phyloP scores from a whole-genome alignment of 441 rosid genomes.

The Manihot esculenta region DNA sequence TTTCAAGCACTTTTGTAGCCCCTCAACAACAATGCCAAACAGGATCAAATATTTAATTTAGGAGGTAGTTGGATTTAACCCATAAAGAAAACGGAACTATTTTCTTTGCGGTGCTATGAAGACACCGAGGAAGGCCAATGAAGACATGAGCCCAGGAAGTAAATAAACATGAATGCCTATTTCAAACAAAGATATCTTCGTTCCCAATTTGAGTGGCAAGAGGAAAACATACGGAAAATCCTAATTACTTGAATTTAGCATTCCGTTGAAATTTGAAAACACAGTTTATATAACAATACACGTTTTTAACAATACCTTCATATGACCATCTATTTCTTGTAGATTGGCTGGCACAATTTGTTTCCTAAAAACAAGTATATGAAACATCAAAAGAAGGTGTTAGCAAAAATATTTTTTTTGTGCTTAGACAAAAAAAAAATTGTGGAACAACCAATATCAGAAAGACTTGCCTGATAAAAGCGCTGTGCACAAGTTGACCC shows the following conservation, averaged over 20 bases:
- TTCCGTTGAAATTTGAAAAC: background rate
- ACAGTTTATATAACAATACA: background rate
- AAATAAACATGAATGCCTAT: background rate
- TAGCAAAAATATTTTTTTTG: background rate
- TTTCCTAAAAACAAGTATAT: conserved; percentile 26
- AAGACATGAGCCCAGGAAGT: background rate
- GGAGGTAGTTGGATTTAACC: background rate
- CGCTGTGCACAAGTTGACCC: background rate
- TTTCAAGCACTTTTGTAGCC: too few species aligned
- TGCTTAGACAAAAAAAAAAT: background rate
- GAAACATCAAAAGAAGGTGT: conserved; percentile 5
- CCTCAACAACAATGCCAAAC: too few species aligned
- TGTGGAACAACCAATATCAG: background rate
- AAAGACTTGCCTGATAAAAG: conserved; percentile 21
- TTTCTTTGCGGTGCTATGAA: background rate
- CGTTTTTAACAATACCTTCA: conserved; percentile 29
- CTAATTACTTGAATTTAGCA: background rate
- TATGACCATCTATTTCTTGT: conserved; percentile 3
- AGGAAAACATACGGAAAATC: background rate
- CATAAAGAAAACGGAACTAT: background rate
- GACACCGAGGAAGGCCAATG: background rate
- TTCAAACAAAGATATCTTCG: background rate
- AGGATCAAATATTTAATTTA: background rate
- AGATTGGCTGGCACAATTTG: conserved; percentile 15
- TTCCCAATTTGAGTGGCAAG: background rate